phyloP scores from a whole-genome alignment of 2,329 filamentous ascomycete genomes.

The Penicillium carneum region DNA sequence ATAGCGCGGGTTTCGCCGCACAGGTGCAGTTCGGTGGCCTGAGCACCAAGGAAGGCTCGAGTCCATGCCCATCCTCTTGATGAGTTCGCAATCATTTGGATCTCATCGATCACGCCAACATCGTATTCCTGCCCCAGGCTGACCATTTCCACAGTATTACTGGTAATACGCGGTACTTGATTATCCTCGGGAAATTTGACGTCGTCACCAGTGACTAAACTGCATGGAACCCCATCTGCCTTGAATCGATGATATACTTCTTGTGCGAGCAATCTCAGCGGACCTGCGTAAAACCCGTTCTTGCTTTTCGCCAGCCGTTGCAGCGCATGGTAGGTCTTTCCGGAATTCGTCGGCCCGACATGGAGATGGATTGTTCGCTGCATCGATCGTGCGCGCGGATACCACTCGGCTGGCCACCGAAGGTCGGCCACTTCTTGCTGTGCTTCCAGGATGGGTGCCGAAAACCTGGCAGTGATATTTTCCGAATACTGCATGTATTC shows the following conservation, averaged over 20 bases:
- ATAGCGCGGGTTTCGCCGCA: slow-evolving; percentile 89
- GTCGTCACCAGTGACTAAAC: slow-evolving; percentile 90
- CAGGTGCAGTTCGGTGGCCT: slow-evolving; percentile 87
- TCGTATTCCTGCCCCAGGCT: slow-evolving; percentile 69
- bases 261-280: slow-evolving; percentile 84
- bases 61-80: slow-evolving; percentile 95
- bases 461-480: slow-evolving; percentile 65
- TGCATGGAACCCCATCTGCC: slow-evolving; percentile 77
- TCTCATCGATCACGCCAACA: slow-evolving; percentile 96
- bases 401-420: slow-evolving; percentile 92
- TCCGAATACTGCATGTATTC: slow-evolving; percentile 73
- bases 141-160: slow-evolving; percentile 95
- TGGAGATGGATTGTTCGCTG: slow-evolving; percentile 88
- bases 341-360: slow-evolving; percentile 95
- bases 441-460: slow-evolving; percentile 62
- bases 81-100: slow-evolving; percentile 88
- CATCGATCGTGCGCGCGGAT: slow-evolving; percentile 78
- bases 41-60: slow-evolving; percentile 82
- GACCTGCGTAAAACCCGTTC: slow-evolving; percentile 86
- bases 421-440: slow-evolving; percentile 78
- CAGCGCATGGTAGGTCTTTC: slow-evolving; percentile 94
- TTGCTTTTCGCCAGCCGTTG: slow-evolving; percentile 79
- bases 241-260: slow-evolving; percentile 91
- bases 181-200: slow-evolving; percentile 69
- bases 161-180: slow-evolving; percentile 66